These are phyloP conservation scores for Piper longum DNA, from an alignment of 164 flowering plant genomes.

Conservation along the genomic window DNA sequence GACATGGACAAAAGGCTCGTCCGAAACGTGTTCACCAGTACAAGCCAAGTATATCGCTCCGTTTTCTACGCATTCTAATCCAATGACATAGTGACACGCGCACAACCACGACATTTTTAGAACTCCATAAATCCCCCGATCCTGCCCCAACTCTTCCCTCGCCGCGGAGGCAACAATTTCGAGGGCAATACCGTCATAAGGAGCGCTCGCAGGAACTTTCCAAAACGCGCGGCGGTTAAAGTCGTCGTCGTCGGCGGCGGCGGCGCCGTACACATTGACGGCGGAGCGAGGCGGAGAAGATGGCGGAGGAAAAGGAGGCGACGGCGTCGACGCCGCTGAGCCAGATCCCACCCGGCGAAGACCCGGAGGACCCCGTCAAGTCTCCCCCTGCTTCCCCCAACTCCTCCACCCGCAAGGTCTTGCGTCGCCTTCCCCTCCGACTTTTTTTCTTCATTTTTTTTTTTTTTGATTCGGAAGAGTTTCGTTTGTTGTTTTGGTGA, in stretches of 20 bases:
- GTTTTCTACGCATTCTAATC: too few species aligned
- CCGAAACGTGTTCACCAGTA: too few species aligned
- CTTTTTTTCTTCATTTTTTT: neutral
- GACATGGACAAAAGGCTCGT: too few species aligned
- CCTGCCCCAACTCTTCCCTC: neutral
- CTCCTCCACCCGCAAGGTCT: conserved; percentile 70
- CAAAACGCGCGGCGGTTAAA: neutral
- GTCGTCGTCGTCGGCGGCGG: conserved; percentile 49
- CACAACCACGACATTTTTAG: too few species aligned
- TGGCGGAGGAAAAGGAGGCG: conserved; percentile 67
- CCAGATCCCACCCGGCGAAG: conserved; percentile 24
- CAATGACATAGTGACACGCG: too few species aligned
- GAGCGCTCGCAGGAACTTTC: neutral
- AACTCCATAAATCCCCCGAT: neutral
- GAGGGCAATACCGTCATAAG: neutral
- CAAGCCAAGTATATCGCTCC: too few species aligned
- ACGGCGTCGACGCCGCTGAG: conserved; percentile 53
- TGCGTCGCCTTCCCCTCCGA: neutral
- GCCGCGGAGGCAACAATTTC: neutral
- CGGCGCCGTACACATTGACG: conserved; percentile 42
- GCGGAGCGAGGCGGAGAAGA: conserved; percentile 17
- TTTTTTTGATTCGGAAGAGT: neutral
- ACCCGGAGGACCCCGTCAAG: conserved; percentile 68
- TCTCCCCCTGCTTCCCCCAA: conserved; percentile 43
- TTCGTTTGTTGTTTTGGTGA: neutral